These are phyloP conservation scores for Russula sp. DNA, from an alignment of 768 basidiomycete genomes.

Conservation along the genomic window DNA sequence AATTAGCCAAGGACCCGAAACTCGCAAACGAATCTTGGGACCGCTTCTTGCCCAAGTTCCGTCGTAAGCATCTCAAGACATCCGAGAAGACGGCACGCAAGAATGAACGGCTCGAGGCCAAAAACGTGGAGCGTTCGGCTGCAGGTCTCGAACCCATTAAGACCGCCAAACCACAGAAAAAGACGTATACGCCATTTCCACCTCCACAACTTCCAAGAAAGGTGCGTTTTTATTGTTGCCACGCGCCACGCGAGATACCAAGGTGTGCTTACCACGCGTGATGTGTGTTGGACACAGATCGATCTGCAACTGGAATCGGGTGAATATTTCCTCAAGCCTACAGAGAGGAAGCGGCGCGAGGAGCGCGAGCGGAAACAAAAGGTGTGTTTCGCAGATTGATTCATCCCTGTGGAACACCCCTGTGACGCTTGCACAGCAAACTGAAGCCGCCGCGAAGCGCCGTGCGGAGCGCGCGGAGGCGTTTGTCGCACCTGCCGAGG, in stretches of 20 bases:
- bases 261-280: background rate
- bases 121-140: constrained; percentile 60
- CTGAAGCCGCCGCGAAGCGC: constrained; percentile 64
- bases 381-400: constrained; percentile 40
- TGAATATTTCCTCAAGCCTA: constrained; percentile 95
- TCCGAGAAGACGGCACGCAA: constrained; percentile 92
- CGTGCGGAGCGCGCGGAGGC: constrained; percentile 81
- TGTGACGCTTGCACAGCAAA: constrained; percentile 57
- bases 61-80: constrained; percentile 87
- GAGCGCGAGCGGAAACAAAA: constrained; percentile 71
- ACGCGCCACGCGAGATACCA: too few species aligned
- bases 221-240: constrained; percentile 42
- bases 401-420: too few species aligned
- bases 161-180: constrained; percentile 62
- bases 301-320: constrained; percentile 94
- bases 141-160: constrained; percentile 56
- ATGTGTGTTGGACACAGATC: constrained; percentile 47
- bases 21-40: constrained; percentile 95
- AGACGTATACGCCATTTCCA: constrained; percentile 98
- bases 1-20: constrained; percentile 97
- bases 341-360: constrained; percentile 80
- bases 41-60: constrained; percentile 94
- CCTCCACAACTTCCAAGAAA: constrained; percentile 92
- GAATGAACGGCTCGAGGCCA: constrained; percentile 64
- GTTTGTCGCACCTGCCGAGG: constrained; percentile 85